Conservation (phyloP, 768 basidiomycete genomes). For the Trametes meyenii region DNA sequence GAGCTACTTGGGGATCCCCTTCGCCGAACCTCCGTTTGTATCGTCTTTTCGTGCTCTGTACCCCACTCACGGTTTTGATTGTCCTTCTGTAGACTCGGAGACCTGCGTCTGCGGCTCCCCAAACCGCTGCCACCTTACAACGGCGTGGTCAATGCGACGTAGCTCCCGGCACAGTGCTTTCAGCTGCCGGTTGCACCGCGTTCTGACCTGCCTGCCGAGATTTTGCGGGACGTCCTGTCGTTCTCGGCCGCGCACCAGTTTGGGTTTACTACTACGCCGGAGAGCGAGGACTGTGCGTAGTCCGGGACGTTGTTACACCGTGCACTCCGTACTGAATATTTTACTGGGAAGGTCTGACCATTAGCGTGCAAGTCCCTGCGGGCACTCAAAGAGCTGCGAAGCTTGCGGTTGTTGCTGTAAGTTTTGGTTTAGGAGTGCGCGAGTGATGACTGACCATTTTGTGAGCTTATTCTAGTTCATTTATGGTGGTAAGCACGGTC, state of each 20-base stretch:
- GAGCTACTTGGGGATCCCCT: conserved; percentile 57
- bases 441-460: not conserved
- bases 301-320: too few species aligned
- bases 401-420: conserved; percentile 15
- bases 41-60: not conserved
- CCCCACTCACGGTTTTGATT: not conserved
- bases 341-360: conserved; percentile 45
- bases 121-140: conserved; percentile 3
- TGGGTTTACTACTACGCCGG: not conserved
- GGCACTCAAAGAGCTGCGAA: conserved; percentile 28
- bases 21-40: conserved; percentile 55
- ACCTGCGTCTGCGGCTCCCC: conserved; percentile 28
- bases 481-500: not conserved
- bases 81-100: conserved; percentile 13
- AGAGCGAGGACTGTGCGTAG: conserved; percentile 25
- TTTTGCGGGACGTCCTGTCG: not conserved
- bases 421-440: not conserved
- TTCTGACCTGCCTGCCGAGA: conserved; percentile 1
- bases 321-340: too few species aligned
- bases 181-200: conserved; percentile 9
- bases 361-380: conserved; percentile 56
- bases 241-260: not conserved
- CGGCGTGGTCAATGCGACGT: conserved; percentile 21
- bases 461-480: conserved; percentile 18
- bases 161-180: conserved; percentile 25